These are phyloP conservation scores for Neocallimastix lanati DNA, from an alignment of 192 early-diverging fungal genomes.

Conservation along the genomic window DNA sequence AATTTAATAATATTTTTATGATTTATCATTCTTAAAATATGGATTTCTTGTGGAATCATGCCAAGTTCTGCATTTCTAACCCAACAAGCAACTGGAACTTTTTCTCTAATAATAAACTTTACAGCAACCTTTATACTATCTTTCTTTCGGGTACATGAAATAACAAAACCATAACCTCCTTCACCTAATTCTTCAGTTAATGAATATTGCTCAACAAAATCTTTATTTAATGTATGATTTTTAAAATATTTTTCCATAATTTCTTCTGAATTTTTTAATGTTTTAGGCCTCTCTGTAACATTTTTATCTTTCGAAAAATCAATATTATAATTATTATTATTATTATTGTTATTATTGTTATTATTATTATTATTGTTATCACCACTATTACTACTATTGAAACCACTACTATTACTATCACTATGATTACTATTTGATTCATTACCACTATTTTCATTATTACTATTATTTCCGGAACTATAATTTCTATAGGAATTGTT, in stretches of 20 bases:
- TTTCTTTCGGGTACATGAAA: slow-evolving; percentile 21
- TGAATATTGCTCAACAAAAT: slow-evolving; percentile 6
- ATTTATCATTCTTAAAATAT: slow-evolving; percentile 21
- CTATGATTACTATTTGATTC: too few relatives aligned
- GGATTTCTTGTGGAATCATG: slow-evolving; percentile 31
- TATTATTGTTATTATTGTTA: not conserved
- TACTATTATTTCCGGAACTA: too few relatives aligned
- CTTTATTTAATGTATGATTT: not conserved
- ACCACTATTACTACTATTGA: too few relatives aligned
- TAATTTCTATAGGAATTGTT: too few relatives aligned
- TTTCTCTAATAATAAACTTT: slow-evolving; percentile 42
- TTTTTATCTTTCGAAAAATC: not conserved
- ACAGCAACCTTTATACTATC: slow-evolving; percentile 45
- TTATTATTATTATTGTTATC: too few relatives aligned
- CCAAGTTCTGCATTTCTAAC: slow-evolving; percentile 20
- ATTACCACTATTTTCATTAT: too few relatives aligned
- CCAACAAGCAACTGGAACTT: slow-evolving; percentile 25
- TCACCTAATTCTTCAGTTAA: slow-evolving; percentile 37
- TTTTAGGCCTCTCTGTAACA: not conserved
- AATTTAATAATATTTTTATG: slow-evolving; percentile 49
- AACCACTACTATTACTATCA: too few relatives aligned
- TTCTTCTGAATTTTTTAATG: not conserved
- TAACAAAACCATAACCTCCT: slow-evolving; percentile 57
- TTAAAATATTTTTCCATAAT: not conserved
- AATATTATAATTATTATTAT: not conserved